A percentile compares a stretch with the other conserved stretches of the same genome.
Conservation (phyloP, 2,329 filamentous ascomycete species). For the Ophiocordyceps camponoti-saundersi region DNA sequence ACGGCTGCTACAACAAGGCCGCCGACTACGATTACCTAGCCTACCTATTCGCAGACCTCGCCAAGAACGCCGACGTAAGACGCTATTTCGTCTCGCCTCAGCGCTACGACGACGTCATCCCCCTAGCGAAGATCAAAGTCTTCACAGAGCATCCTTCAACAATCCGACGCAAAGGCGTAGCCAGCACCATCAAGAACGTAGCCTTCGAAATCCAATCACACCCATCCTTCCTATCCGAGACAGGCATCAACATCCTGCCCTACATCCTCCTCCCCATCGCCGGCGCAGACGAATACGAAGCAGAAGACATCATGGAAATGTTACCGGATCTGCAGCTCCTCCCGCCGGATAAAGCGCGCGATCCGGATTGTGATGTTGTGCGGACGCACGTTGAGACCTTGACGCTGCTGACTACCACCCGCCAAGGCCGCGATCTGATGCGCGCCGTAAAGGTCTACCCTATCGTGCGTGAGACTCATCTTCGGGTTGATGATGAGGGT, state of each 20-base stretch:
- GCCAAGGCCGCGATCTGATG: conserved; percentile 57
- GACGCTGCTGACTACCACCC: conserved; percentile 64
- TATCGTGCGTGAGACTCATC: conserved; percentile 72
- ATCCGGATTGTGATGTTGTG: conserved; percentile 59
- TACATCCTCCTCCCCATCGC: conserved; percentile 81
- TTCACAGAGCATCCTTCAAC: conserved; percentile 83
- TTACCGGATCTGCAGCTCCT: conserved; percentile 78
- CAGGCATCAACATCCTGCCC: conserved; percentile 65
- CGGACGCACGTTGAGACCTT: conserved; percentile 82
- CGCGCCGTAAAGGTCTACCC: conserved; percentile 72
- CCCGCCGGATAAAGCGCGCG: conserved; percentile 75
- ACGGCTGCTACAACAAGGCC: conserved; percentile 64
- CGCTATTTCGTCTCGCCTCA: conserved; percentile 60
- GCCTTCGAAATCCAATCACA: conserved; percentile 70
- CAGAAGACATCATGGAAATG: conserved; percentile 77
- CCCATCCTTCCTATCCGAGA: conserved; percentile 48
- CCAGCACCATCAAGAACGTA: conserved; percentile 85
- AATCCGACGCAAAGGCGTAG: conserved; percentile 82
- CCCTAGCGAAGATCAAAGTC: conserved; percentile 78
- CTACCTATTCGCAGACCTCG: conserved; percentile 86
- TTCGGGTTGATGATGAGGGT: conserved; percentile 58
- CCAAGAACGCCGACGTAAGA: conserved; percentile 61
- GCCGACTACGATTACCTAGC: conserved; percentile 86
- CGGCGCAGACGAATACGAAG: conserved; percentile 72
- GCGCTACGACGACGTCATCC: conserved; percentile 67